phyloP scores from a whole-genome alignment of 2,329 filamentous ascomycete genomes.

The Epichloe gansuensis region DNA sequence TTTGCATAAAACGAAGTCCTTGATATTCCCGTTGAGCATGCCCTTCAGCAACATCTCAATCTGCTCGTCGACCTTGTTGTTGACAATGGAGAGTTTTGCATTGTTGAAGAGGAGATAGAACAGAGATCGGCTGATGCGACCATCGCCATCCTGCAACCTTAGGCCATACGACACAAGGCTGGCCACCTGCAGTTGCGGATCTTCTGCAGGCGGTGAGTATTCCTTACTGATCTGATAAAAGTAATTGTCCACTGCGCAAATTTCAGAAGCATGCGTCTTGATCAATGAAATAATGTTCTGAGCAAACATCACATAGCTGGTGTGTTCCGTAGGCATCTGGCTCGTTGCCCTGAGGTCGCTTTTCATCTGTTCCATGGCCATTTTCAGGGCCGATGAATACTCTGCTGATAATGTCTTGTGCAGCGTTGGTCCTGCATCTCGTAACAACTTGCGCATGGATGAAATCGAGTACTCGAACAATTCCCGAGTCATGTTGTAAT shows the following conservation, averaged over 20 bases:
- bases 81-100: constrained; percentile 41
- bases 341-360: constrained; percentile 31
- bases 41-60: constrained; percentile 32
- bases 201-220: constrained; percentile 42
- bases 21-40: constrained; percentile 33
- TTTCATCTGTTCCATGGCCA: constrained; percentile 43
- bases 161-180: constrained; percentile 44
- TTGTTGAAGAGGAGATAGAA: constrained; percentile 47
- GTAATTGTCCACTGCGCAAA: constrained; percentile 42
- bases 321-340: constrained; percentile 28
- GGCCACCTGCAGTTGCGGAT: constrained; percentile 44
- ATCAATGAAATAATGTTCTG: constrained; percentile 40
- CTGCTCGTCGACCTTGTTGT: constrained; percentile 35
- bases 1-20: constrained; percentile 34
- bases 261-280: constrained; percentile 39
- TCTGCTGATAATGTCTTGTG: constrained; percentile 27
- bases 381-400: constrained; percentile 30
- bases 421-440: constrained; percentile 23
- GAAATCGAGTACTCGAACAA: constrained; percentile 37
- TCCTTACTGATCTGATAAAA: constrained; percentile 44
- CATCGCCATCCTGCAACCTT: constrained; percentile 39
- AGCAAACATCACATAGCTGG: constrained; percentile 37
- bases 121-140: constrained; percentile 32
- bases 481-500: constrained; percentile 36
- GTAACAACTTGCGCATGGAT: constrained; percentile 37